Conservation (phyloP, 1,284 basidiomycete genomes). For the Apiotrichum siamense region DNA sequence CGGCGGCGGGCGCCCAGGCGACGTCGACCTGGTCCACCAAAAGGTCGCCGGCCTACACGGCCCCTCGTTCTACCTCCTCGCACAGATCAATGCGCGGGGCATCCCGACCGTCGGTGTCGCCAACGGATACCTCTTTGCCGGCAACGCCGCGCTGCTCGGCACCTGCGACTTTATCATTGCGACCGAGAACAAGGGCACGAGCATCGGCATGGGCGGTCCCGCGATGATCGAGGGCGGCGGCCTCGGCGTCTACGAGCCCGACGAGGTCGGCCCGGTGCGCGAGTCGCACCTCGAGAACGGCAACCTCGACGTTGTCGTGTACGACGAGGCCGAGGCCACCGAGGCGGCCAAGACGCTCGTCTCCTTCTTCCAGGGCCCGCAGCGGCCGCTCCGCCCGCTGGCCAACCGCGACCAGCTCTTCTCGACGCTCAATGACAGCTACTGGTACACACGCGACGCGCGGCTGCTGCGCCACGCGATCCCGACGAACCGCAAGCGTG, state of each 20-base stretch:
- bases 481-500: slow-evolving; percentile 16
- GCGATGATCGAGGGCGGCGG: slow-evolving; percentile 20
- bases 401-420: background rate
- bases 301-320: slow-evolving; percentile 18
- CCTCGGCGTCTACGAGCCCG: slow-evolving; percentile 11
- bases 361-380: slow-evolving; percentile 10
- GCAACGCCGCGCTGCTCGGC: slow-evolving; percentile 15
- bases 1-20: slow-evolving; percentile 16
- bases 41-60: slow-evolving; percentile 14
- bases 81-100: slow-evolving; percentile 15
- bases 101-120: slow-evolving; percentile 18
- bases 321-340: slow-evolving; percentile 16
- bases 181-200: slow-evolving; percentile 11
- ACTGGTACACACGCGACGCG: slow-evolving; percentile 7
- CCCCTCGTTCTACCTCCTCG: slow-evolving; percentile 12
- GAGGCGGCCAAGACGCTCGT: slow-evolving; percentile 14
- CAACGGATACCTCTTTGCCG: slow-evolving; percentile 17
- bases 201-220: slow-evolving; percentile 18
- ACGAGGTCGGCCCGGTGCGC: slow-evolving; percentile 15
- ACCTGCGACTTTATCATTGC: slow-evolving; percentile 16
- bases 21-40: slow-evolving; percentile 12
- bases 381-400: background rate
- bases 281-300: slow-evolving; percentile 14
- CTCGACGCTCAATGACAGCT: background rate
- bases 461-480: slow-evolving; percentile 17